Base-by-base conservation (phyloP, 2,329 filamentous ascomycete species). In the Ascochyta fabae region DNA sequence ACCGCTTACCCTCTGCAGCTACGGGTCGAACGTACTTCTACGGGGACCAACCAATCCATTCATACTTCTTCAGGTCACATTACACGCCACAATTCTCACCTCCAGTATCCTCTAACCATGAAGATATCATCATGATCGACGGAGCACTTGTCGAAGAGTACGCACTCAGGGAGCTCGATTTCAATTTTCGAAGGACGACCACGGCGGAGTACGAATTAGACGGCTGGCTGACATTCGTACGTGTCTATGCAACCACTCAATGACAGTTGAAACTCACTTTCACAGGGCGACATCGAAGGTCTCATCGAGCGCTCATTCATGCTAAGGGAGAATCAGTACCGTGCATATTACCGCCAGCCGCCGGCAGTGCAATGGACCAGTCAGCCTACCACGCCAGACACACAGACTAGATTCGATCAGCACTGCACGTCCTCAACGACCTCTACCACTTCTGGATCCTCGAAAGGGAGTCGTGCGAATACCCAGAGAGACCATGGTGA, bases 21-120 rank as follows among this genome's bases (percentile, higher is more conserved):
- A 13, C 7, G 33, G 59, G 64, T 4, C 61, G 61, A 15, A 69
- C 64, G 2, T 59, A 64, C 49, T 68, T 62, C 43, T 40, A 64
- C 10, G 64, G 65, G 9, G 46, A 43, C n/a, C 50, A 67, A 34
- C 58, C 65, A 10, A 22, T 69, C 0, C 65, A 69, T 33, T 57
- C 66, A 2, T 56, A 66, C 34, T 66, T 69, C 45, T 68, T 69
- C 41, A 38, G 45, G 8, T 60, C 62, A 1, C 51, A 61, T 27
- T 69, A 66, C 48, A 48, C 53, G 36, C 65, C 64, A 4, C 65
- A 68, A 43, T 57, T 65, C 19, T 39, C 26, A 3, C 35, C 53
- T 0, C 16, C 43, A 5, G 35, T 53, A 12, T 22, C 24, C 2
- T 46, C 41, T 15, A 38, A 23, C 3, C 23, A n/a, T 6, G 6